A percentile compares a stretch with the other conserved stretches of the same genome.
Conservation (phyloP, 2,329 filamentous ascomycete species). For the Colletotrichum sp. region DNA sequence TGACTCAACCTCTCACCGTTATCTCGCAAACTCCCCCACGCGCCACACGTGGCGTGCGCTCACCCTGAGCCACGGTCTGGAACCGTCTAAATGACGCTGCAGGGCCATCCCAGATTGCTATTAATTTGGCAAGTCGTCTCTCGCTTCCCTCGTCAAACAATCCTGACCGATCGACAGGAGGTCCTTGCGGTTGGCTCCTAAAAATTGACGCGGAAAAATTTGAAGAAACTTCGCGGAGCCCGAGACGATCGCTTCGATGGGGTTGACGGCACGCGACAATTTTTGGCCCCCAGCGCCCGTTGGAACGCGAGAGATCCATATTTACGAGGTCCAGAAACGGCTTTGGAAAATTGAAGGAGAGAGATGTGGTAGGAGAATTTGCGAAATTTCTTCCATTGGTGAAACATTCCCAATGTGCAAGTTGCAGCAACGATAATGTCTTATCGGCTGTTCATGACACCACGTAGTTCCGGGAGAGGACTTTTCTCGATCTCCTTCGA, state of each 20-base stretch:
- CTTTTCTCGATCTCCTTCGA: not conserved
- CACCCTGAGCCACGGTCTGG: not conserved
- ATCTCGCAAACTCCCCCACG: not conserved
- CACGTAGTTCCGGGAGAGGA: not conserved
- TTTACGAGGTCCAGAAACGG: not conserved
- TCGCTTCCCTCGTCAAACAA: not conserved
- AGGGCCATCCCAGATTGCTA: not conserved
- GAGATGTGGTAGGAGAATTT: not conserved
- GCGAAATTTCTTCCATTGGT: not conserved
- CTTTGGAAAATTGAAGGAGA: not conserved
- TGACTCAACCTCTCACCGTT: not conserved
- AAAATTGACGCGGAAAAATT: not conserved
- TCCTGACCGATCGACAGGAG: not conserved
- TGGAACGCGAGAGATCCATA: rapidly evolving
- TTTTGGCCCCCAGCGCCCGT: not conserved
- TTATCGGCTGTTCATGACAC: not conserved
- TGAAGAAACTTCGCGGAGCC: not conserved
- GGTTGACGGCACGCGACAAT: not conserved
- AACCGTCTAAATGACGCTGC: not conserved
- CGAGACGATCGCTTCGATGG: not conserved
- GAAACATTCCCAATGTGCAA: not conserved
- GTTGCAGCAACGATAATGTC: not conserved
- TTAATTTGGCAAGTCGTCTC: not conserved
- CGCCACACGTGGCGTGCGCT: not conserved
- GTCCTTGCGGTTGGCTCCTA: not conserved